Evolutionary conservation across 345 rosid species (phyloP), one percentile per base, ranked within the genome.

Genomic region (Hibiscus syriacus): DNA sequence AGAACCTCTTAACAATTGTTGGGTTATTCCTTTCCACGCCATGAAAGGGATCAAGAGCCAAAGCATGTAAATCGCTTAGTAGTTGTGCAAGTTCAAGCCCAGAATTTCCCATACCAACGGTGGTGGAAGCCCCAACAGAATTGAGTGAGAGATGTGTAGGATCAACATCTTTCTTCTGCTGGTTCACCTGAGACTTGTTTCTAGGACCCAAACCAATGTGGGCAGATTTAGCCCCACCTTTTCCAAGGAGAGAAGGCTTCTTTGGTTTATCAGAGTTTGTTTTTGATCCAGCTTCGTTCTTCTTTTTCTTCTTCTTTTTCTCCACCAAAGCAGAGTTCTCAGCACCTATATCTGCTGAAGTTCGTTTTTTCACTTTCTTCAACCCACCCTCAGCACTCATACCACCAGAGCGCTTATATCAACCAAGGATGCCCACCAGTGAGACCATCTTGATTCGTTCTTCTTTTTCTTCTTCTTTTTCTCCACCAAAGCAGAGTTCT

Each of bases 1-100:
- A 85, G 69, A 85, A 84, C 55, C 75, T 83, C 85, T 76, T 69
- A 34, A 84, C 70, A 71, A 73, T 68, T 62, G 82, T 70, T 65
- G 85, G 83, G 43, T 79, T 72, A 43, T 77, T 72, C 72, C 83
- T 80, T 73, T 82, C 90, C 36, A 72, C 64, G 53, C 84, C 94
- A 73, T 75, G 77, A 67, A 86, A 86, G 45, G 91, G 98, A 79
- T 88, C 80, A 22, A 88, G 78, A 39, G 98, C 96, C 69, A 95
- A 83, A 54, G 83, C 81, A 74, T 84, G 90, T 78, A 95, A 79
- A 80, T 85, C 87, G 66, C 68, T 74, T 79, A 95, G 77, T 55
- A 89, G 67, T 64, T 89, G 86, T 36, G 75, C 73, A 66, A 88
- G 76, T 46, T 83, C 88, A 23, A 64, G 55, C 68, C 83, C 87